Conservation (phyloP, 2,329 filamentous ascomycete genomes). For the Neocatenulostroma microsporum region DNA sequence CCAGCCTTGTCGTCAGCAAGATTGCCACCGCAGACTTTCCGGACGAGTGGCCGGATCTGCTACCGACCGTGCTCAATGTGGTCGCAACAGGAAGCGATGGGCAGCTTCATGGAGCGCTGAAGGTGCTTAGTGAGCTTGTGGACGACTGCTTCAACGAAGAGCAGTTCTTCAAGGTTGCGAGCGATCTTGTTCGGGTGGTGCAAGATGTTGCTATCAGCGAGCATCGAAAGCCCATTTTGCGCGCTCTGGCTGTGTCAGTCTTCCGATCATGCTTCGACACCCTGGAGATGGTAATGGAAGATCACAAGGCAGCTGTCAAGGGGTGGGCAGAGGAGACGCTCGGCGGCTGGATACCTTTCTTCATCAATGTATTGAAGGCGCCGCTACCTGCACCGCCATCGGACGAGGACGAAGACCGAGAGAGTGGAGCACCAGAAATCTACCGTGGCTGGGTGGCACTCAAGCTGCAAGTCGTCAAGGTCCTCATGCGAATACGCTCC, state of each 20-base stretch:
- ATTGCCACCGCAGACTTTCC: conserved; percentile 91
- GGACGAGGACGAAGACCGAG: conserved; percentile 55
- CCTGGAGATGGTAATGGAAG: conserved; percentile 92
- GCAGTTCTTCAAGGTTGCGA: conserved; percentile 86
- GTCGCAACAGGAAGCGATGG: conserved; percentile 68
- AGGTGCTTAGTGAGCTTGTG: conserved; percentile 80
- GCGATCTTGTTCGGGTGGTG: conserved; percentile 74
- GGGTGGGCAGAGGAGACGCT: conserved; percentile 82
- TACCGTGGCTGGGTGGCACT: conserved; percentile 80
- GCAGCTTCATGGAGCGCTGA: conserved; percentile 81
- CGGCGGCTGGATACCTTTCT: conserved; percentile 76
- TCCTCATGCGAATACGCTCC: conserved; percentile 76
- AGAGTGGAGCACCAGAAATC: conserved; percentile 48
- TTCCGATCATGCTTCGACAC: conserved; percentile 91
- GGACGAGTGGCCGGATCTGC: conserved; percentile 84
- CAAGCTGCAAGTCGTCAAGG: conserved; percentile 86
- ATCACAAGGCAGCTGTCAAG: conserved; percentile 79
- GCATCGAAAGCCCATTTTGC: conserved; percentile 60
- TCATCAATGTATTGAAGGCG: conserved; percentile 68
- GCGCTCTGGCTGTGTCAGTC: conserved; percentile 80
- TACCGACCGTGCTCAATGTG: conserved; percentile 69
- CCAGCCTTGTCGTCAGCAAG: conserved; percentile 85
- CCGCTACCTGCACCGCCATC: conserved; percentile 56
- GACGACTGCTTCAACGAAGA: conserved; percentile 90
- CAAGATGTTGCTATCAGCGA: conserved; percentile 75